These are phyloP conservation scores for Xerocomellus intermedius DNA, from an alignment of 768 basidiomycete genomes.

Conservation along the genomic window DNA sequence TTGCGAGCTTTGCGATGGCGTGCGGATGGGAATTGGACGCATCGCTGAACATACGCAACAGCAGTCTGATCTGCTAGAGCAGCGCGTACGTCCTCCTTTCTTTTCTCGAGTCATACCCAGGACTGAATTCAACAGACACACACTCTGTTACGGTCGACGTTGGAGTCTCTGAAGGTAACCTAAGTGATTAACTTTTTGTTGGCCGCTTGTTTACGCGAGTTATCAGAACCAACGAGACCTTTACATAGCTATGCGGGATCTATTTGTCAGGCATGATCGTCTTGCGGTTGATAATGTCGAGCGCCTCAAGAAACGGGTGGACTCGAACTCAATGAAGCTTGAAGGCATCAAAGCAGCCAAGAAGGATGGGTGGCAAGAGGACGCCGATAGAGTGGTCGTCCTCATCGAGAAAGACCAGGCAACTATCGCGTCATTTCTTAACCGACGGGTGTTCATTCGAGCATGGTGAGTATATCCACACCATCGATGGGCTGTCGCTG, in stretches of 20 bases:
- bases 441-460: conserved; percentile 81
- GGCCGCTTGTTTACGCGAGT: conserved; percentile 10
- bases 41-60: conserved; percentile 66
- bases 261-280: conserved; percentile 86
- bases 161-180: conserved; percentile 74
- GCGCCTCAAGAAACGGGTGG: conserved; percentile 82
- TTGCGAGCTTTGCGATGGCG: conserved; percentile 78
- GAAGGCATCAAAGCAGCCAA: conserved; percentile 66
- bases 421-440: conserved; percentile 69
- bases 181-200: neutral
- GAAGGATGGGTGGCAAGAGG: conserved; percentile 85
- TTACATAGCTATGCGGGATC: conserved; percentile 82
- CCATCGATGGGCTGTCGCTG: neutral
- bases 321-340: conserved; percentile 69
- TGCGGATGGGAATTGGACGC: conserved; percentile 71
- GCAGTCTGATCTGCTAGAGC: conserved; percentile 72
- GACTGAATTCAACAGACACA: conserved; percentile 48
- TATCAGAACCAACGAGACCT: conserved; percentile 75
- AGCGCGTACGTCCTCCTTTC: conserved; percentile 50
- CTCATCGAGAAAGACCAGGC: conserved; percentile 85
- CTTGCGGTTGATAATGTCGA: conserved; percentile 88
- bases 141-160: conserved; percentile 58
- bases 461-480: conserved; percentile 57
- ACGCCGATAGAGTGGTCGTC: conserved; percentile 71
- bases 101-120: neutral